Conservation (phyloP, 1,284 basidiomycete species). For the Austroboletus niveus region DNA sequence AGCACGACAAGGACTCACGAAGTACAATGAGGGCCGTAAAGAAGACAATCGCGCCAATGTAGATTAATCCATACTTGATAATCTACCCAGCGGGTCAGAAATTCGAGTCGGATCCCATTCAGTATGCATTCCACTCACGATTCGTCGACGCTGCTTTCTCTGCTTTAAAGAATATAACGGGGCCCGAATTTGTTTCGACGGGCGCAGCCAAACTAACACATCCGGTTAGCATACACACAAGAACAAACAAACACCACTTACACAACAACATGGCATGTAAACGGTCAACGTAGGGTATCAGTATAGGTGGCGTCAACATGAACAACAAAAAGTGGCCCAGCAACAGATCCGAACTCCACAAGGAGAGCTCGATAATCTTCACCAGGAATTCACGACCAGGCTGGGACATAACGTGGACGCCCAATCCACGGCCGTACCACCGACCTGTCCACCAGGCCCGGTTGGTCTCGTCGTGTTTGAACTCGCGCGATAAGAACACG, state of each 20-base stretch:
- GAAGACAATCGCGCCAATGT: constrained; percentile 69
- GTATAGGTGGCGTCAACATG: constrained; percentile 78
- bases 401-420: constrained; percentile 85
- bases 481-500: constrained; percentile 90
- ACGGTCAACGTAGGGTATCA: constrained; percentile 86
- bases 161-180: constrained; percentile 95
- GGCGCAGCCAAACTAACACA: constrained; percentile 77
- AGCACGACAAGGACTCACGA: constrained; percentile 51
- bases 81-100: constrained; percentile 40
- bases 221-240: constrained; percentile 2
- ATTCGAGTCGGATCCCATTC: neutral
- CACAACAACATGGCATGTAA: constrained; percentile 90
- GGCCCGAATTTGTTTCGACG: constrained; percentile 91
- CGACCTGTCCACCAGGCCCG: constrained; percentile 98
- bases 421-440: constrained; percentile 92
- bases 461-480: constrained; percentile 97
- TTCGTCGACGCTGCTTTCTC: constrained; percentile 87
- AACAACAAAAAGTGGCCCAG: constrained; percentile 81
- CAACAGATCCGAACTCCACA: constrained; percentile 91
- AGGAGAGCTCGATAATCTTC: constrained; percentile 95
- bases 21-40: constrained; percentile 77
- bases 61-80: constrained; percentile 76
- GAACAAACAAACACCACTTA: constrained; percentile 37
- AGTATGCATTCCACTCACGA: constrained; percentile 50
- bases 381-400: constrained; percentile 95